Percentiles rank a stretch among this genome's conserved stretches.
phyloP scores from a whole-genome alignment of 2,329 filamentous ascomycete genomes.

The Sarocladiaceae sp. region DNA sequence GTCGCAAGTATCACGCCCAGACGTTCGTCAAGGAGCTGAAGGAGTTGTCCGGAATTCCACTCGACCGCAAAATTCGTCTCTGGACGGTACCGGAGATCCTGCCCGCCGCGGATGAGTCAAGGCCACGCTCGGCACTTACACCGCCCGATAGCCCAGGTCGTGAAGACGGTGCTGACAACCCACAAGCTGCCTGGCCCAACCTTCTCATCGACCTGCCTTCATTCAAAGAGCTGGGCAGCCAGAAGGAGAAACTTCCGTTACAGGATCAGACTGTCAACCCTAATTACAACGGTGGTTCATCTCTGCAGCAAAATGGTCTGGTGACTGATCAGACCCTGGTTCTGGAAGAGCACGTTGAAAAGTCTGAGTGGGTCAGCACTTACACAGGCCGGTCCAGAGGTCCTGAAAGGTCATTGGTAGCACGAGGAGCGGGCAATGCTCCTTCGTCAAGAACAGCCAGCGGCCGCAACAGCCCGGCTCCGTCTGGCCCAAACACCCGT shows the following conservation, averaged over 20 bases:
- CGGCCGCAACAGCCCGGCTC: conserved; percentile 62
- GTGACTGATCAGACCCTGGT: conserved; percentile 70
- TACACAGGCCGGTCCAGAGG: conserved; percentile 28
- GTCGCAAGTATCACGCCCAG: conserved; percentile 62
- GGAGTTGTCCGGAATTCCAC: conserved; percentile 56
- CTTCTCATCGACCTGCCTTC: conserved; percentile 42
- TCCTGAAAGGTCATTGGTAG: conserved; percentile 14
- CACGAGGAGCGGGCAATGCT: conserved; percentile 1
- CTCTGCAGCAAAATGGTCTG: conserved; percentile 60
- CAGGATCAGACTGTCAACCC: conserved; percentile 63
- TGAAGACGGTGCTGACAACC: conserved; percentile 16
- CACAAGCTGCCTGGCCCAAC: conserved; percentile 31
- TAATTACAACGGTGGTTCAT: conserved; percentile 71
- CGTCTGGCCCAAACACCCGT: conserved; percentile 57
- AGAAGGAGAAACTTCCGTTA: conserved; percentile 18
- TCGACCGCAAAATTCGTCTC: conserved; percentile 67
- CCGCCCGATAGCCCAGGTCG: conserved; percentile 34
- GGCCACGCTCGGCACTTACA: conserved; percentile 25
- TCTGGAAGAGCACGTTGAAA: conserved; percentile 71
- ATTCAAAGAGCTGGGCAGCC: conserved; percentile 39
- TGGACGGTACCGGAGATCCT: conserved; percentile 55
- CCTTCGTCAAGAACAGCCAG: conserved; percentile 31
- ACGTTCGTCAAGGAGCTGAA: conserved; percentile 75
- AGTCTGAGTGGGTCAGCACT: conserved; percentile 48
- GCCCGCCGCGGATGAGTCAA: conserved; percentile 23